Evolutionary conservation across 305 asterid genomes (phyloP).

Genomic region (Fraxinus albicans): DNA sequence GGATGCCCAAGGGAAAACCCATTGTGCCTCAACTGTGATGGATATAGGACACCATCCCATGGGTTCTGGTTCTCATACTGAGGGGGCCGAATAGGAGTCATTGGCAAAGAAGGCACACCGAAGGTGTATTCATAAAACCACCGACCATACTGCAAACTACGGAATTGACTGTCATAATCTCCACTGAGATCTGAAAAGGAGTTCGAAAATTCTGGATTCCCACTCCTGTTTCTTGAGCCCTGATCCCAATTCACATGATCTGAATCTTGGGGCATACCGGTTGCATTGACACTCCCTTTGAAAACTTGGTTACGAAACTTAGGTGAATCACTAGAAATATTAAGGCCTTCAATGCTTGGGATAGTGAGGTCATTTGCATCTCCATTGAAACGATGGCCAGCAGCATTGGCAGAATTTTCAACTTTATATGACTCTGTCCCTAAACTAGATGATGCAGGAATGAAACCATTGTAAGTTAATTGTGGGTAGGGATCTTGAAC

Average conservation of each 20-base stretch:
- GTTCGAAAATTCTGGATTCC: slow-evolving; percentile 27
- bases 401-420: slow-evolving; percentile 20
- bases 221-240: slow-evolving; percentile 25
- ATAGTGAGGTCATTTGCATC: slow-evolving; percentile 45
- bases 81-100: slow-evolving; percentile 35
- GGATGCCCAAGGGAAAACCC: slow-evolving; percentile 22
- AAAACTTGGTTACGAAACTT: slow-evolving; percentile 14
- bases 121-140: slow-evolving; percentile 38
- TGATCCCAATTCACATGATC: slow-evolving; percentile 21
- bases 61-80: slow-evolving; percentile 23
- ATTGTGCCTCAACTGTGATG: slow-evolving; percentile 15
- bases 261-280: slow-evolving; percentile 17
- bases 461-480: slow-evolving; percentile 19
- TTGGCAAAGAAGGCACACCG: slow-evolving; percentile 32
- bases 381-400: slow-evolving; percentile 29
- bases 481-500: slow-evolving; percentile 38
- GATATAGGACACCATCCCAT: slow-evolving; percentile 24
- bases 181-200: slow-evolving; percentile 52
- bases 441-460: slow-evolving; percentile 23
- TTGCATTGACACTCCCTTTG: not conserved
- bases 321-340: slow-evolving; percentile 29
- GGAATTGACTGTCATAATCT: slow-evolving; percentile 45
- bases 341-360: slow-evolving; percentile 35
- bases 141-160: slow-evolving; percentile 41
- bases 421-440: slow-evolving; percentile 24